These are phyloP conservation scores for Anthoceros angustus DNA, from an alignment of 225 moss, liverwort and hornwort genomes.

Conservation along the genomic window DNA sequence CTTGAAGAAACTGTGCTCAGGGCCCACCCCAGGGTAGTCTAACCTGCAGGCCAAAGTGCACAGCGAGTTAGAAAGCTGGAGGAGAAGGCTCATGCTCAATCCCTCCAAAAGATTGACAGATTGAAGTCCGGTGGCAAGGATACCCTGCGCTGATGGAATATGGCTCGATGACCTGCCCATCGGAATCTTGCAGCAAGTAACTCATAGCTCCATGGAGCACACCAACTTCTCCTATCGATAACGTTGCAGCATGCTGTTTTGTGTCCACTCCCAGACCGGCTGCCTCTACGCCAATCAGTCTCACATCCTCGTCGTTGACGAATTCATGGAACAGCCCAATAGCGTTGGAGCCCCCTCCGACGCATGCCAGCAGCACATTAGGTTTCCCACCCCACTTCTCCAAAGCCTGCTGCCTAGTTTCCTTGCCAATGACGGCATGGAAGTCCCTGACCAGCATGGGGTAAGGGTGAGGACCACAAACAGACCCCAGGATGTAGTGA, in stretches of 20 bases:
- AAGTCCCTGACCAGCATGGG: slow-evolving; percentile 93
- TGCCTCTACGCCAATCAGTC: slow-evolving; percentile 82
- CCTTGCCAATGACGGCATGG: slow-evolving; percentile 75
- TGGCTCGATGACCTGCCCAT: slow-evolving; percentile 88
- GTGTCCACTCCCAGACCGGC: slow-evolving; percentile 70
- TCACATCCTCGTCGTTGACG: slow-evolving; percentile 62
- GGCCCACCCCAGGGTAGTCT: slow-evolving; percentile 97
- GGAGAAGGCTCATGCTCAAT: background rate
- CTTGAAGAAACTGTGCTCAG: slow-evolving; percentile 94
- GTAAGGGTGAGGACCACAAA: slow-evolving; percentile 93
- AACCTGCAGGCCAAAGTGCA: slow-evolving; percentile 25
- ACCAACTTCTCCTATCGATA: slow-evolving; percentile 79
- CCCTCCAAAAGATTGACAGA: background rate
- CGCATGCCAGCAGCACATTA: slow-evolving; percentile 76
- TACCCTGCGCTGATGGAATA: slow-evolving; percentile 99
- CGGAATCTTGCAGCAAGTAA: slow-evolving; percentile 76
- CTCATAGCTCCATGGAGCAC: slow-evolving; percentile 97
- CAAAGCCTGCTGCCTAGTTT: slow-evolving; percentile 79
- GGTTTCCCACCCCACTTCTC: slow-evolving; percentile 98
- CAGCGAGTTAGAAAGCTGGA: background rate
- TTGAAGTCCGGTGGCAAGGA: background rate
- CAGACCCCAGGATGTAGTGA: slow-evolving; percentile 94
- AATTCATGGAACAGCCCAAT: slow-evolving; percentile 97
- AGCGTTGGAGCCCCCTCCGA: slow-evolving; percentile 93
- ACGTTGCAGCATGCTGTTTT: slow-evolving; percentile 70